A percentile compares a stretch with the other conserved stretches of the same genome.
Evolutionary conservation across 2,329 filamentous ascomycete genomes (phyloP).

Genomic region (Alternaria alternata): DNA sequence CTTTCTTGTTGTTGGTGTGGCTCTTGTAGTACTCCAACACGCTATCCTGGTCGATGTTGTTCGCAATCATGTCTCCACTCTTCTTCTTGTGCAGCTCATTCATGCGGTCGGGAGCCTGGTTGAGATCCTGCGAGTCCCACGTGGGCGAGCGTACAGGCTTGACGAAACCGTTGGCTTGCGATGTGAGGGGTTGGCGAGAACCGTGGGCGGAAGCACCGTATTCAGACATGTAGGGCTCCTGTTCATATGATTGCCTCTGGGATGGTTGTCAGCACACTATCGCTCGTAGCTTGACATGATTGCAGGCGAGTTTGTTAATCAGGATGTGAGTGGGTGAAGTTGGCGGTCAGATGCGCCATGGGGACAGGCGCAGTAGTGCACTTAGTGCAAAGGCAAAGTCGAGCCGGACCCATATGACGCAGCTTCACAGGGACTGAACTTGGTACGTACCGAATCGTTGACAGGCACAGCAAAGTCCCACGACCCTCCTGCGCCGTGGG

Average conservation of each 20-base stretch:
- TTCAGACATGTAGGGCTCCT: slow-evolving; percentile 49
- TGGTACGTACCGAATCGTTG: slow-evolving; percentile 45
- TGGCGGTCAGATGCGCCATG: slow-evolving; percentile 34
- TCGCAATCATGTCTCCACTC: slow-evolving; percentile 54
- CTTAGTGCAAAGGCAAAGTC: slow-evolving; percentile 13
- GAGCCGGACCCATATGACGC: slow-evolving; percentile 22
- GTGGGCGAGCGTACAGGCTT: slow-evolving; percentile 43
- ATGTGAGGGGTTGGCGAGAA: slow-evolving; percentile 44
- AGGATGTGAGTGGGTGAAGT: slow-evolving; percentile 11
- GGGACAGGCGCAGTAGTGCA: slow-evolving; percentile 33
- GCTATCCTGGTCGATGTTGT: slow-evolving; percentile 57
- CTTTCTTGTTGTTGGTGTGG: slow-evolving; percentile 28
- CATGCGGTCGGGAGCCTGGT: slow-evolving; percentile 44
- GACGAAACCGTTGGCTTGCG: slow-evolving; percentile 46
- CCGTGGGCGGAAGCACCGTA: slow-evolving; percentile 38
- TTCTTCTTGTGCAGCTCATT: slow-evolving; percentile 50
- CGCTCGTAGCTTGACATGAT: slow-evolving; percentile 1
- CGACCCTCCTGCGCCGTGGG: slow-evolving; percentile 47
- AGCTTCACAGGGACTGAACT: slow-evolving; percentile 6
- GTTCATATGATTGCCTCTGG: slow-evolving; percentile 42
- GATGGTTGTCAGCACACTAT: slow-evolving; percentile 30
- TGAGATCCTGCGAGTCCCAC: slow-evolving; percentile 40
- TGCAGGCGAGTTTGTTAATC: not conserved
- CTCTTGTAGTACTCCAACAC: slow-evolving; percentile 56
- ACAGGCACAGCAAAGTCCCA: slow-evolving; percentile 53